Conservation (phyloP, 495 filamentous ascomycete genomes). For the Jackrogersella multiformis region DNA sequence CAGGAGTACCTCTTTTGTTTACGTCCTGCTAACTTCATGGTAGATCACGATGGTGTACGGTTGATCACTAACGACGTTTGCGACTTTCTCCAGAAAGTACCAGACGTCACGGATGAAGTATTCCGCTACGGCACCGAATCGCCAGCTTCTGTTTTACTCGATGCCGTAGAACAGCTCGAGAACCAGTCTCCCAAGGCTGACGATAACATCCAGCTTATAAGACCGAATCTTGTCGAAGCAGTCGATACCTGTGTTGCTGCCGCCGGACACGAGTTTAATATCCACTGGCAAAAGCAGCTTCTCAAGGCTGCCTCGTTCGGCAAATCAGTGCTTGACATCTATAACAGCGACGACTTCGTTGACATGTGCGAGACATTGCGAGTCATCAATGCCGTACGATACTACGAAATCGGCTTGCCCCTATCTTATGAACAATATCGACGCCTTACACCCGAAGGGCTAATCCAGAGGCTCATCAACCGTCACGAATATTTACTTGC, state of each 20-base stretch:
- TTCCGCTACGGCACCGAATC: constrained; percentile 88
- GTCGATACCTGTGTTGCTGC: constrained; percentile 86
- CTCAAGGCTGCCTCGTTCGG: constrained; percentile 96
- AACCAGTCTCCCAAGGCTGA: constrained; percentile 96
- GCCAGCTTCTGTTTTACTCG: constrained; percentile 87
- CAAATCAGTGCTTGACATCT: constrained; percentile 95
- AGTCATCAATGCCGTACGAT: constrained; percentile 89
- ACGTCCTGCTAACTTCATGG: constrained; percentile 66
- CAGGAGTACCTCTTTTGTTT: constrained; percentile 52
- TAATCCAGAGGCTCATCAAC: constrained; percentile 85
- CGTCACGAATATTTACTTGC: constrained; percentile 92
- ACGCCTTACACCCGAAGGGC: constrained; percentile 84
- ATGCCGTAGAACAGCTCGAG: constrained; percentile 91
- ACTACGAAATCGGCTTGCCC: constrained; percentile 88
- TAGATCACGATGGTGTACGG: constrained; percentile 89
- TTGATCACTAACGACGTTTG: constrained; percentile 90
- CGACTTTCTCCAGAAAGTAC: constrained; percentile 94
- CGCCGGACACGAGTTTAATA: constrained; percentile 88
- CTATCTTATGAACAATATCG: constrained; percentile 91
- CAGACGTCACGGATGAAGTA: constrained; percentile 85
- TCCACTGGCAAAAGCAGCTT: constrained; percentile 93
- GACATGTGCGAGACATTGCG: constrained; percentile 96
- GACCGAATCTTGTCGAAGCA: constrained; percentile 83
- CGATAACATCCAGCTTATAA: constrained; percentile 94
- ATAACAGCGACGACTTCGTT: constrained; percentile 97